A percentile compares a stretch with the other conserved stretches of the same genome.
Evolutionary conservation across 768 basidiomycete genomes (phyloP).

Genomic region (Lentinula aciculospora): DNA sequence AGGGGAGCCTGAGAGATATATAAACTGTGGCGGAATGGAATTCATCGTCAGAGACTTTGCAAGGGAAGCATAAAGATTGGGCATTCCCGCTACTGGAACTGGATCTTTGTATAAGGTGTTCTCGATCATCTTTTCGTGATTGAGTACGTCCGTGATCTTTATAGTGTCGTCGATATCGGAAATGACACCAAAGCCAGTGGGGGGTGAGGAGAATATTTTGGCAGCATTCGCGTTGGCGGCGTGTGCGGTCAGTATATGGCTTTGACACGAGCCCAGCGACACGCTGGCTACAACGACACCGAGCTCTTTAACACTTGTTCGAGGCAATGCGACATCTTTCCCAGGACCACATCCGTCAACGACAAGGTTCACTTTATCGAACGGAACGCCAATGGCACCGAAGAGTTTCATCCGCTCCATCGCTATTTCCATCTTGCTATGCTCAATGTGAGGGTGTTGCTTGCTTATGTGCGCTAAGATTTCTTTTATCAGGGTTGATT

Average conservation of each 20-base stretch:
- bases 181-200: constrained; percentile 36
- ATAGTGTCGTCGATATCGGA: constrained; percentile 43
- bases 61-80: constrained; percentile 33
- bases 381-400: too few species aligned
- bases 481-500: too few species aligned
- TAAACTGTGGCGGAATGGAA: constrained; percentile 26
- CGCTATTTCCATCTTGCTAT: too few species aligned
- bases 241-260: constrained; percentile 12
- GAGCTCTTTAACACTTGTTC: too few species aligned
- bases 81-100: constrained; percentile 38
- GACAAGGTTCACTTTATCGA: too few species aligned
- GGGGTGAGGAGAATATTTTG: constrained; percentile 27
- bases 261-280: too few species aligned
- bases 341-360: too few species aligned
- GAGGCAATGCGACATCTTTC: too few species aligned
- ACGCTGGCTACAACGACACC: too few species aligned
- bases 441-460: too few species aligned
- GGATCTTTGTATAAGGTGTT: constrained; percentile 35
- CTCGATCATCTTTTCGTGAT: constrained; percentile 26
- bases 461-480: too few species aligned
- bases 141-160: constrained; percentile 34
- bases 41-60: constrained; percentile 22
- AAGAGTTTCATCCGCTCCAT: too few species aligned
- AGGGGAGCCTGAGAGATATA: constrained; percentile 38
- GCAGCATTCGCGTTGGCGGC: constrained; percentile 13